phyloP scores from a whole-genome alignment of 805 yeast genomes.

The Candida ficus region DNA sequence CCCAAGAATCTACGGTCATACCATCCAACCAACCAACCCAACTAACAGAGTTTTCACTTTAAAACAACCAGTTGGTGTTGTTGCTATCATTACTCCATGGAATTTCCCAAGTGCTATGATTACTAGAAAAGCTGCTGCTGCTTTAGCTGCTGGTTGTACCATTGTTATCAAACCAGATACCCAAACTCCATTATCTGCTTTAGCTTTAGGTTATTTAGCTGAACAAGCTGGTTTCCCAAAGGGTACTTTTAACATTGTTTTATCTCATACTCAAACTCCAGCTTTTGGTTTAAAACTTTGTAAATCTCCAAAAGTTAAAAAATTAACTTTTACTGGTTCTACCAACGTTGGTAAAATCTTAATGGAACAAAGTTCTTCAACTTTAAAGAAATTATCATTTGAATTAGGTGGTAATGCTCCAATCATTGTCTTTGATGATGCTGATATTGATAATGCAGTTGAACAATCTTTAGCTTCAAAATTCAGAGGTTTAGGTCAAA shows the following conservation, averaged over 20 bases:
- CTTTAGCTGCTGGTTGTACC: conserved; percentile 62
- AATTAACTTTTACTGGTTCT: conserved; percentile 62
- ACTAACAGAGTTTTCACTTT: conserved; percentile 47
- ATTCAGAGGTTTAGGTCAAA: conserved; percentile 59
- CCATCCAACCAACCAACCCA: conserved; percentile 49
- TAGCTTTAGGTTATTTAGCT: conserved; percentile 50
- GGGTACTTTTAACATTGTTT: conserved; percentile 50
- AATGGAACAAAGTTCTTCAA: conserved; percentile 51
- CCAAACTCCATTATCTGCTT: conserved; percentile 55
- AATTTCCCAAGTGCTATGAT: conserved; percentile 68
- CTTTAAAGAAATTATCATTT: conserved; percentile 55
- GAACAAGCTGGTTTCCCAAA: conserved; percentile 58
- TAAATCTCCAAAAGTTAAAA: conserved; percentile 43
- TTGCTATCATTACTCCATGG: conserved; percentile 62
- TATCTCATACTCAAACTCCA: conserved; percentile 47
- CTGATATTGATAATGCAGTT: conserved; percentile 52
- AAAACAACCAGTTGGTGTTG: conserved; percentile 60
- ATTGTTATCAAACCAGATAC: conserved; percentile 57
- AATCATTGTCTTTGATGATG: conserved; percentile 55
- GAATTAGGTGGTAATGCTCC: conserved; percentile 72
- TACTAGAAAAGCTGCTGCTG: conserved; percentile 60
- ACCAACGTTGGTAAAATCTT: conserved; percentile 56
- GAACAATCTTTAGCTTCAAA: conserved; percentile 48
- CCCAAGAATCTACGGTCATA: conserved; percentile 48
- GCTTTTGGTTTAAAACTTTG: conserved; percentile 47